Conservation (phyloP, 371 early-diverging fungal genomes). For the Mortierella sp. region DNA sequence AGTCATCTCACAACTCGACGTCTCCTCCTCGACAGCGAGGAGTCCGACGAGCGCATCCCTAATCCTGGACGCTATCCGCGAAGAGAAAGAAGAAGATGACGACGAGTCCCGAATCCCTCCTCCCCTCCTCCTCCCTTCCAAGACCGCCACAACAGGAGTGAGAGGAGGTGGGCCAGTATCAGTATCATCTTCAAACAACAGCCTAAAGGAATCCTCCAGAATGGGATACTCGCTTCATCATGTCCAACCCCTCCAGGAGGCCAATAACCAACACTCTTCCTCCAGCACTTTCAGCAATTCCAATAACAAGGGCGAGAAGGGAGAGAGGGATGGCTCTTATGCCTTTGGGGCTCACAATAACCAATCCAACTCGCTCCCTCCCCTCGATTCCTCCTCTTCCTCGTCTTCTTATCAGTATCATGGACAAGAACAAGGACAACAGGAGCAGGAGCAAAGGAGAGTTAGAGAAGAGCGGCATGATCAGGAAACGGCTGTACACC, state of each 20-base stretch:
- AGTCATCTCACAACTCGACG: not conserved
- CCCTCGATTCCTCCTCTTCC: not conserved
- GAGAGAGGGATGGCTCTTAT: not conserved
- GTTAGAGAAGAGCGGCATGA: not conserved
- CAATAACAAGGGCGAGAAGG: not conserved
- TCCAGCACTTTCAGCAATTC: not conserved
- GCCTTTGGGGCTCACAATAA: not conserved
- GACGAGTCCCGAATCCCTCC: conserved; percentile 5
- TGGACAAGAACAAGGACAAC: not conserved
- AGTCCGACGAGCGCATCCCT: not conserved
- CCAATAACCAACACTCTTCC: conserved; percentile 4
- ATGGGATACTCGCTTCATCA: not conserved
- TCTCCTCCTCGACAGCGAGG: not conserved
- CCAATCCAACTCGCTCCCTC: conserved; percentile 5
- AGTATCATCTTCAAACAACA: conserved; percentile 2
- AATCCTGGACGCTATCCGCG: conserved; percentile 29
- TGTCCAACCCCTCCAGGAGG: conserved; percentile 13
- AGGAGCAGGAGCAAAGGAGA: not conserved
- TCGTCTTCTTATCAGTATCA: not conserved
- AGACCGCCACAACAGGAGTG: not conserved
- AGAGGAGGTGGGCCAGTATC: not conserved
- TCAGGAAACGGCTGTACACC: not conserved
- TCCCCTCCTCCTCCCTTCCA: not conserved
- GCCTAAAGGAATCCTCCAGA: not conserved
- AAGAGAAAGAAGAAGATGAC: conserved; percentile 19